Evolutionary conservation across 83 land plant species (phyloP).

Genomic region (Diphasiastrum complanatum): DNA sequence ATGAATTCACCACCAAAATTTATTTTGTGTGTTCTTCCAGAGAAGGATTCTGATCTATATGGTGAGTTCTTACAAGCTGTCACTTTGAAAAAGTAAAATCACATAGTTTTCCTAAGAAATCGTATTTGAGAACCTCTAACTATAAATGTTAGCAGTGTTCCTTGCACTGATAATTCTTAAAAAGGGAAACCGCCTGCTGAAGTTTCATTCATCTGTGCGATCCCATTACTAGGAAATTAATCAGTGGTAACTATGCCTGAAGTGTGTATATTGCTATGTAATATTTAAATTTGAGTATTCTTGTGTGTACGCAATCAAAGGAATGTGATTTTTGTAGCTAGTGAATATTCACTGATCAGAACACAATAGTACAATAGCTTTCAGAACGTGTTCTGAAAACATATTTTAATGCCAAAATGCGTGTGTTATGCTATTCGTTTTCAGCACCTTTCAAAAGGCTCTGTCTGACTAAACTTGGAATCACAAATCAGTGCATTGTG

Average conservation of each 20-base stretch:
- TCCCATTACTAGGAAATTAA: too few relatives aligned
- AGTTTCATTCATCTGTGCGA: too few relatives aligned
- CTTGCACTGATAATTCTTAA: too few relatives aligned
- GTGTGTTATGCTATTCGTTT: neutral
- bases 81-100: neutral
- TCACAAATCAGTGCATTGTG: slow-evolving; percentile 78
- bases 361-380: too few relatives aligned
- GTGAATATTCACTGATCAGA: too few relatives aligned
- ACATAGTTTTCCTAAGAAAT: neutral
- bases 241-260: too few relatives aligned
- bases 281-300: too few relatives aligned
- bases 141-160: too few relatives aligned
- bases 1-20: slow-evolving; percentile 13
- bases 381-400: neutral
- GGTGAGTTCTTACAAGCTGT: neutral
- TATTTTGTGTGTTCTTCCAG: slow-evolving; percentile 29
- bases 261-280: too few relatives aligned
- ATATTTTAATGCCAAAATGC: neutral
- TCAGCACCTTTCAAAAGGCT: slow-evolving; percentile 84
- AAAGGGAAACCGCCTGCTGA: too few relatives aligned
- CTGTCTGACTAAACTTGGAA: slow-evolving; percentile 49
- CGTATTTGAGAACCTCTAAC: neutral
- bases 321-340: too few relatives aligned
- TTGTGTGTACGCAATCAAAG: too few relatives aligned
- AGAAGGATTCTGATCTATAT: slow-evolving; percentile 23